Conservation (phyloP, 495 filamentous ascomycete species). For the Penicillium cinerascens region DNA sequence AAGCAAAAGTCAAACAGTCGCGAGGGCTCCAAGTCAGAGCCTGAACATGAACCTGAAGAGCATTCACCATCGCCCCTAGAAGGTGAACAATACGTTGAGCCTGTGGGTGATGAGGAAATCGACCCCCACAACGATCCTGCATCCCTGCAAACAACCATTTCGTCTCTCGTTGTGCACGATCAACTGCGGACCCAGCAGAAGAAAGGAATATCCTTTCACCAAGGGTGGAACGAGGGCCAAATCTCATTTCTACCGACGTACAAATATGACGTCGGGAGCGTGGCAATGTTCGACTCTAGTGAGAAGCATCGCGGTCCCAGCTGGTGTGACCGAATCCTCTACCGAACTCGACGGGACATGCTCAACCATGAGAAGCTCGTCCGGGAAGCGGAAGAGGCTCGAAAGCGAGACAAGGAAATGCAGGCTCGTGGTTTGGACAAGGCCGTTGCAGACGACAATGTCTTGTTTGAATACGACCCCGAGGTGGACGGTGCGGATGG, state of each 20-base stretch:
- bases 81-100: constrained; percentile 4
- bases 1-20: constrained; percentile 33
- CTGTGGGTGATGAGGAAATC: constrained; percentile 32
- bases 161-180: constrained; percentile 84
- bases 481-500: constrained; percentile 58
- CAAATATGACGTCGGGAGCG: constrained; percentile 94
- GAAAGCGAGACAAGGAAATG: constrained; percentile 80
- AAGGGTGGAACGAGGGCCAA: constrained; percentile 86
- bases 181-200: constrained; percentile 75
- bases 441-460: constrained; percentile 71
- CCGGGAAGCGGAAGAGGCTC: constrained; percentile 61
- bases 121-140: constrained; percentile 55
- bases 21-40: neutral
- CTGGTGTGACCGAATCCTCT: constrained; percentile 98
- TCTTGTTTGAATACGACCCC: constrained; percentile 88
- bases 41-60: neutral
- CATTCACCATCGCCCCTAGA: neutral
- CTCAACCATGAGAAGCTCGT: constrained; percentile 65
- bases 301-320: constrained; percentile 90
- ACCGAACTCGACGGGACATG: constrained; percentile 67
- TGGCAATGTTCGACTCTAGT: constrained; percentile 88
- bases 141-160: constrained; percentile 77
- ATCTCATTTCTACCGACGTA: constrained; percentile 92
- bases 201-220: constrained; percentile 73
- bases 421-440: constrained; percentile 72